Percentiles rank a stretch among this genome's conserved stretches.
Conservation (phyloP, 257 asterid genomes). For the Solanum neorickii region DNA sequence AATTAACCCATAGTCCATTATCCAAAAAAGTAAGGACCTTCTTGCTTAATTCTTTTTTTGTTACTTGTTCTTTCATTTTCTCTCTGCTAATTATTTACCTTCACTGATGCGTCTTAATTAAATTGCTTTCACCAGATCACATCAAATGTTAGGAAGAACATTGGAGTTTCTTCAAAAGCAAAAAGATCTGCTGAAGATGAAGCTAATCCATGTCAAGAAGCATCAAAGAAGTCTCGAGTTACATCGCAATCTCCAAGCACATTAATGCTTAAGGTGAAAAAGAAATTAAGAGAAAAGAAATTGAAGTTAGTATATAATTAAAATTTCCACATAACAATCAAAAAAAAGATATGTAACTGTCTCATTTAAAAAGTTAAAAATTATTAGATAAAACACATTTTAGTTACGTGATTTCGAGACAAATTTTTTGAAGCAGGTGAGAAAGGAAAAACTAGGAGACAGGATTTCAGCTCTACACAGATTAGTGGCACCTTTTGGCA, state of each 20-base stretch:
- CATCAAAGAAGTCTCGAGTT: slow-evolving; percentile 15
- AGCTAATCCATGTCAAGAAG: not conserved
- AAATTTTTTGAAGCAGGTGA: slow-evolving; percentile 3
- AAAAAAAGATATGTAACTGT: not conserved
- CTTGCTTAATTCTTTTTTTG: not conserved
- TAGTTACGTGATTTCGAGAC: not conserved
- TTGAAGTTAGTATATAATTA: not conserved
- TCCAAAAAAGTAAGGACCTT: slow-evolving; percentile 10
- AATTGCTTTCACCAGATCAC: not conserved
- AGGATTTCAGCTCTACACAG: slow-evolving; percentile 32
- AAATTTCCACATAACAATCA: not conserved
- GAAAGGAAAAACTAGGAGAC: slow-evolving; percentile 28
- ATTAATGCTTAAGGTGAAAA: slow-evolving; percentile 10
- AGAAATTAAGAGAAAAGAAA: not conserved
- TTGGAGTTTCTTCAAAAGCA: not conserved
- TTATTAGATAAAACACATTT: not conserved
- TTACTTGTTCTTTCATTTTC: not conserved
- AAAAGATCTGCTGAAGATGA: not conserved
- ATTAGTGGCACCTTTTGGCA: slow-evolving; percentile 32
- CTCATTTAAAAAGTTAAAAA: not conserved
- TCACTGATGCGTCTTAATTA: not conserved
- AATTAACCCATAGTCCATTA: slow-evolving; percentile 2
- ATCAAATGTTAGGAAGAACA: not conserved
- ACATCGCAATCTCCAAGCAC: slow-evolving; percentile 9
- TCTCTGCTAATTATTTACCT: not conserved